Percentiles rank a stretch among this genome's conserved stretches.
These are phyloP conservation scores for Mycena metata DNA, from an alignment of 768 basidiomycete species.

Conservation along the genomic window DNA sequence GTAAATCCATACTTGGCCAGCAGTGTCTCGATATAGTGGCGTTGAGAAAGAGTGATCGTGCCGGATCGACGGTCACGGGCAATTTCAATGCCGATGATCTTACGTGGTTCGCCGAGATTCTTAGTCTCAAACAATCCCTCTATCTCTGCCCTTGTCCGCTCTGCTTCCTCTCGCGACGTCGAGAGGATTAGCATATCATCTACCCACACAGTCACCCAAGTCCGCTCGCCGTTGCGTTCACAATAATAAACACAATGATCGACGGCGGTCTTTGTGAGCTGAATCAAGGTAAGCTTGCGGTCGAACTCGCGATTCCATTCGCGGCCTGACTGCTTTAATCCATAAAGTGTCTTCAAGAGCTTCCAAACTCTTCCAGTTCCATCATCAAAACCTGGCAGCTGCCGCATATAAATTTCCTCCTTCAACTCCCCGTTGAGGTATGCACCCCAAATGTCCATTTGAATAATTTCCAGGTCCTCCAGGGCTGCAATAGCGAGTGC, in stretches of 20 bases:
- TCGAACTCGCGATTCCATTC: slow-evolving; percentile 49
- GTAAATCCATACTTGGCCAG: slow-evolving; percentile 16
- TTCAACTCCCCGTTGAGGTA: slow-evolving; percentile 23
- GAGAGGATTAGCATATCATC: slow-evolving; percentile 44
- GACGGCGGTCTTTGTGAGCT: slow-evolving; percentile 32
- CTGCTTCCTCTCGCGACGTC: not conserved
- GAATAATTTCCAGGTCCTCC: too few species aligned
- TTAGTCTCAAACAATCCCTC: slow-evolving; percentile 35
- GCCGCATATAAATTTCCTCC: too few species aligned
- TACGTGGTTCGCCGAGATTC: slow-evolving; percentile 42
- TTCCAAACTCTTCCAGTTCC: slow-evolving; percentile 27
- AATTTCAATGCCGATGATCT: slow-evolving; percentile 47
- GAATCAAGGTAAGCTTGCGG: slow-evolving; percentile 34
- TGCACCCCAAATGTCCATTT: too few species aligned
- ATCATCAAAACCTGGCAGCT: slow-evolving; percentile 28
- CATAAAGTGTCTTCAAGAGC: slow-evolving; percentile 24
- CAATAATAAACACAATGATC: slow-evolving; percentile 44
- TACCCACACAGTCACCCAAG: slow-evolving; percentile 46
- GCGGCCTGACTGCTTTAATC: slow-evolving; percentile 28
- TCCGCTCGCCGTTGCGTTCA: not conserved
- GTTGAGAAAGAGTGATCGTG: slow-evolving; percentile 25
- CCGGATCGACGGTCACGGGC: slow-evolving; percentile 20
- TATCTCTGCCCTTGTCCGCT: slow-evolving; percentile 14
- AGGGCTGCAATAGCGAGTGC: too few species aligned
- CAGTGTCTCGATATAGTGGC: slow-evolving; percentile 15